Conservation (phyloP, 2,329 filamentous ascomycete species). For the Venturia aucupariae region DNA sequence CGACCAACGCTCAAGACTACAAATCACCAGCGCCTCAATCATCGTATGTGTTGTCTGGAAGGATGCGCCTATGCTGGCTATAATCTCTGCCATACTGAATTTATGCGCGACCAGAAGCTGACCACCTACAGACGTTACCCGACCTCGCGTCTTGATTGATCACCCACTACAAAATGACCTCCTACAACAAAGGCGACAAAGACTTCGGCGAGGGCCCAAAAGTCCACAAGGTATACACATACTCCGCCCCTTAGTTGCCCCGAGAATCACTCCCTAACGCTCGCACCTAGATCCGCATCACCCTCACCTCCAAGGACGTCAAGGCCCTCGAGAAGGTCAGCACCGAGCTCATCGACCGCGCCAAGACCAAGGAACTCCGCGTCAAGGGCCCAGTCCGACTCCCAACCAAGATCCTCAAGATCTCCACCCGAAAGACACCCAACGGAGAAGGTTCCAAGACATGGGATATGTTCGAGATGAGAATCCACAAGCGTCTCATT, state of each 20-base stretch:
- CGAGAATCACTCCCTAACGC: conserved; percentile 68
- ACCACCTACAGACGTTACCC: conserved; percentile 35
- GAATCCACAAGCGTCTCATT: conserved; percentile 97
- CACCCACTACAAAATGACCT: conserved; percentile 61
- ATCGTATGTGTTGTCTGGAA: not conserved
- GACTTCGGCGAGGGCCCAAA: conserved; percentile 65
- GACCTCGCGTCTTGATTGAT: conserved; percentile 39
- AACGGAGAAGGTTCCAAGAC: conserved; percentile 99
- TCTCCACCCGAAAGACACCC: conserved; percentile 97
- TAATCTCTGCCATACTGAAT: not conserved
- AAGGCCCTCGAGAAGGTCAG: conserved; percentile 75
- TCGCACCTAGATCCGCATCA: conserved; percentile 73
- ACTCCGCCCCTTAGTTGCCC: conserved; percentile 13
- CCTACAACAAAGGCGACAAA: conserved; percentile 92
- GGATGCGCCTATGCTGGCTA: too few relatives aligned
- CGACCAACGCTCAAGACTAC: not conserved
- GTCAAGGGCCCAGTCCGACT: conserved; percentile 98
- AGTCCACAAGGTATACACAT: conserved; percentile 9
- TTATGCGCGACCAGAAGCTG: not conserved
- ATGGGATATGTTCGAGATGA: conserved; percentile 98
- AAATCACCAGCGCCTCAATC: conserved; percentile 1
- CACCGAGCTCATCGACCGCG: conserved; percentile 70
- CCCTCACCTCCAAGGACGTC: conserved; percentile 84
- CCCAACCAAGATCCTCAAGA: conserved; percentile 92
- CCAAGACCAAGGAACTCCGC: conserved; percentile 95